Conservation (phyloP, 2,329 filamentous ascomycete species). For the Aureobasidium sp. region DNA sequence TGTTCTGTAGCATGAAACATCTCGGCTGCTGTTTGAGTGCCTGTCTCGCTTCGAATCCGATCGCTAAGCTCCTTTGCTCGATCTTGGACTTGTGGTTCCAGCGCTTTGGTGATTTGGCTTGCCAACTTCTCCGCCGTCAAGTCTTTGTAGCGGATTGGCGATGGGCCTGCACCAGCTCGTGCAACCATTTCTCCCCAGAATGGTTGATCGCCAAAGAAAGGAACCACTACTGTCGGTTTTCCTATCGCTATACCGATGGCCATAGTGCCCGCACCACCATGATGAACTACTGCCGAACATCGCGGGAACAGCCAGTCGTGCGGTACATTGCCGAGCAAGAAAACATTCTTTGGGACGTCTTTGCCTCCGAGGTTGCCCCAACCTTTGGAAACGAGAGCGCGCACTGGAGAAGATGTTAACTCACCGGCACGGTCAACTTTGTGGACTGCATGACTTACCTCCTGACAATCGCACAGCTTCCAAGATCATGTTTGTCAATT, state of each 20-base stretch:
- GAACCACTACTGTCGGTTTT: conserved; percentile 24
- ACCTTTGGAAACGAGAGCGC: conserved; percentile 31
- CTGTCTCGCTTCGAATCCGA: conserved; percentile 28
- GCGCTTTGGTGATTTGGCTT: conserved; percentile 30
- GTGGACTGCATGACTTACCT: not conserved
- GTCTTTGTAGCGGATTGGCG: conserved; percentile 31
- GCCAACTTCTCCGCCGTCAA: conserved; percentile 31
- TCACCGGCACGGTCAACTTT: not conserved
- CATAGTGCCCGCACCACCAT: conserved; percentile 21
- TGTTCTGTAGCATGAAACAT: conserved; percentile 28
- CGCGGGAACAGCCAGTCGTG: conserved; percentile 29
- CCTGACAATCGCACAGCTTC: conserved; percentile 27
- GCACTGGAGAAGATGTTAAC: conserved; percentile 13
- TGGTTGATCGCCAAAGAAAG: conserved; percentile 39
- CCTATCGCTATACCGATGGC: conserved; percentile 28
- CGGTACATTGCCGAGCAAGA: conserved; percentile 26
- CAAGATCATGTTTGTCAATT: conserved; percentile 29
- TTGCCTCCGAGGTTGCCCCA: conserved; percentile 31
- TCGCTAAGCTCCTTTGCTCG: conserved; percentile 14
- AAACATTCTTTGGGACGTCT: conserved; percentile 26
- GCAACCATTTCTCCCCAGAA: conserved; percentile 39
- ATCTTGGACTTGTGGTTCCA: conserved; percentile 26
- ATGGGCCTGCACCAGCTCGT: conserved; percentile 33
- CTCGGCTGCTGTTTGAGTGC: conserved; percentile 32
- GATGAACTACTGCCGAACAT: conserved; percentile 30